Evolutionary conservation across 352 stramenopile species (phyloP).

Genomic region (Halophytophthora polymorphica): DNA sequence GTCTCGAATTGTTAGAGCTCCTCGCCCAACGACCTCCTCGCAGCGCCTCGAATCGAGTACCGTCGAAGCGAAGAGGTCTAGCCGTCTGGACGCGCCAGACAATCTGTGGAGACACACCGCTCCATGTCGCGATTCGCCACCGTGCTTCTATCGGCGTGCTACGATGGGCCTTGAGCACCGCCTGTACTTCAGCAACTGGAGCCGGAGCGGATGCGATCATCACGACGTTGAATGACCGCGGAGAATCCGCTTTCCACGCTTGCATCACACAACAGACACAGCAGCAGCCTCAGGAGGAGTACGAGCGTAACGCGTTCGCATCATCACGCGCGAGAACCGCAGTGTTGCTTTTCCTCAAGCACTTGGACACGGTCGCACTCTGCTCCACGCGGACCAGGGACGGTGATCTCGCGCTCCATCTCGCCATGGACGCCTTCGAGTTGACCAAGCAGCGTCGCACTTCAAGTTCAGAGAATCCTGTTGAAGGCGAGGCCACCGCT

Average conservation of each 20-base stretch:
- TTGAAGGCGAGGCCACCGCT: background rate
- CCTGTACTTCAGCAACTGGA: constrained; percentile 4
- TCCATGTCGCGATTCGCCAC: constrained; percentile 38
- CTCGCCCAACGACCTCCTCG: constrained; percentile 16
- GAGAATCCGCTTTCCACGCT: constrained; percentile 41
- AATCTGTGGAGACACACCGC: constrained; percentile 30
- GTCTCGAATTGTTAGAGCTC: constrained; percentile 21
- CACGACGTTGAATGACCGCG: constrained; percentile 31
- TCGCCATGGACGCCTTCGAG: constrained; percentile 45
- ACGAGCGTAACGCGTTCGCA: constrained; percentile 17
- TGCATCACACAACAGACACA: constrained; percentile 28
- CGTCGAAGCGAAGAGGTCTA: background rate
- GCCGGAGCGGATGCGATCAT: background rate
- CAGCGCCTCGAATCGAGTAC: no score
- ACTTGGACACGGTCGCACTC: constrained; percentile 19
- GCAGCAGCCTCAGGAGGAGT: background rate
- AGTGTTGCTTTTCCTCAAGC: constrained; percentile 40
- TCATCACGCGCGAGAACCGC: constrained; percentile 23
- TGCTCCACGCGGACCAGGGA: constrained; percentile 33
- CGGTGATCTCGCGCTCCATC: constrained; percentile 48
- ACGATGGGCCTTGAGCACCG: constrained; percentile 24
- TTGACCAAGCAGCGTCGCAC: constrained; percentile 13
- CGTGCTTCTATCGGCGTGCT: constrained; percentile 34
- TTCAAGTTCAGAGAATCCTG: background rate
- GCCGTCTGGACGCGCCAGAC: constrained; percentile 21